Base-by-base conservation (phyloP, 176 grass and related monocot genomes). In the Bothriochloa decipiens region DNA sequence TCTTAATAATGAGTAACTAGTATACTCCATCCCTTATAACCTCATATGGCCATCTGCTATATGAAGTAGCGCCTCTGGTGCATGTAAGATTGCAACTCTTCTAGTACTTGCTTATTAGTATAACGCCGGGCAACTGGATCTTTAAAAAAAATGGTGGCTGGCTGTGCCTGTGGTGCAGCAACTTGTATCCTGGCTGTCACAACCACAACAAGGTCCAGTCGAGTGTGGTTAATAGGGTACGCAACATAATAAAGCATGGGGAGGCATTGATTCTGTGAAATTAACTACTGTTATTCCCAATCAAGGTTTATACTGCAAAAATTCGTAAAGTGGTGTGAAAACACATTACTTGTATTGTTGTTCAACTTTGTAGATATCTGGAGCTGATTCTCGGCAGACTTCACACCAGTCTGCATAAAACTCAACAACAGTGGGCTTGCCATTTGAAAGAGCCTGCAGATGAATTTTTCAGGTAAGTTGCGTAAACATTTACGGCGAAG, bases 401-500 rank as follows among this genome's bases (percentile, higher is more conserved):
- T 99, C 96, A 80, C 96, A 99, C 93, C 96, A 99, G 86, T 96
- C 96, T 1, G 93, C 93, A 70, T 99, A 99, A 89, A 99, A 99
- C 52, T 96, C 93, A 3, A 99, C 85, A 68, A 99, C 96, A 73
- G 93, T 99, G 65, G 96, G 96, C 27, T 82, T 99, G 61, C 90
- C 97, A 84, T 99, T 99, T 88, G 77, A 69, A 67, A 99, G 93
- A 89, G 97, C 93, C 97, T 96, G 85, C 6, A 77, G 22, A 84
- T 79, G 41, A 58, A 78, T 6, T 79, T 81, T 76, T 33, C 53
- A 68, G 17, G 45, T 58, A 83, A 14, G 76, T 66, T 72, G 49
- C 17, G 41, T 35, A 81, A 1, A n/a, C 73, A 83, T 29, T 49
- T 49, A 74, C 0, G 17, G 37, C 25, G 26, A 65, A 85, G 20